phyloP scores from a whole-genome alignment of 139 green algal species.

The Chlamydomonas applanata region DNA sequence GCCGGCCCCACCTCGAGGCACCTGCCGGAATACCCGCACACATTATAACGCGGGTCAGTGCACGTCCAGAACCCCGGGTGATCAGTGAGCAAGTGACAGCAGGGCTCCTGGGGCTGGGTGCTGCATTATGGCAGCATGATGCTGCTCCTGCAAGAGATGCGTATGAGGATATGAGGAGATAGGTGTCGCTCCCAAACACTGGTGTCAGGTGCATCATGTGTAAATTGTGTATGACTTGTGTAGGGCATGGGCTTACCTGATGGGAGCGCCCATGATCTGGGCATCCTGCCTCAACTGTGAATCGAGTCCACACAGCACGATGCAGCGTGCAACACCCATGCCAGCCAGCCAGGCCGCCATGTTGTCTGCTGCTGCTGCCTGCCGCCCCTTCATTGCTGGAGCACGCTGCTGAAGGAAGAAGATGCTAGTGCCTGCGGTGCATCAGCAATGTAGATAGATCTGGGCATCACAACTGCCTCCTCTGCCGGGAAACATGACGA shows the following conservation, averaged over 20 bases:
- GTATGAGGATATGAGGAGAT: no score
- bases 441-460: slow-evolving; percentile 10
- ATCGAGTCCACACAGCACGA: slow-evolving; percentile 62
- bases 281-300: slow-evolving; percentile 41
- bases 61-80: no score
- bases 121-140: no score
- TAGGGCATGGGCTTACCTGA: slow-evolving; percentile 11
- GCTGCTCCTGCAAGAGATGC: no score
- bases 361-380: slow-evolving; percentile 41
- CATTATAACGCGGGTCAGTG: no score
- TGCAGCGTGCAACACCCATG: slow-evolving; percentile 24
- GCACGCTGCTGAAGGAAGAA: slow-evolving; percentile 74
- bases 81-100: no score
- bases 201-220: background rate
- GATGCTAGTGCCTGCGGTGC: slow-evolving; percentile 21
- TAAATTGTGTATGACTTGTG: background rate
- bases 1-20: no score
- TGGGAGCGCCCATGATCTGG: slow-evolving; percentile 48
- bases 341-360: slow-evolving; percentile 47
- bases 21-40: no score
- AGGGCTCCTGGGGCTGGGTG: no score
- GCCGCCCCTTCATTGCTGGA: slow-evolving; percentile 46
- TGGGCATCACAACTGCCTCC: background rate
- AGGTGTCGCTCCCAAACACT: no score
- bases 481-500: no score